Evolutionary conservation across 2,329 filamentous ascomycete species (phyloP), one percentile per base, ranked within the genome.

Genomic region (Rosellinia necatrix): DNA sequence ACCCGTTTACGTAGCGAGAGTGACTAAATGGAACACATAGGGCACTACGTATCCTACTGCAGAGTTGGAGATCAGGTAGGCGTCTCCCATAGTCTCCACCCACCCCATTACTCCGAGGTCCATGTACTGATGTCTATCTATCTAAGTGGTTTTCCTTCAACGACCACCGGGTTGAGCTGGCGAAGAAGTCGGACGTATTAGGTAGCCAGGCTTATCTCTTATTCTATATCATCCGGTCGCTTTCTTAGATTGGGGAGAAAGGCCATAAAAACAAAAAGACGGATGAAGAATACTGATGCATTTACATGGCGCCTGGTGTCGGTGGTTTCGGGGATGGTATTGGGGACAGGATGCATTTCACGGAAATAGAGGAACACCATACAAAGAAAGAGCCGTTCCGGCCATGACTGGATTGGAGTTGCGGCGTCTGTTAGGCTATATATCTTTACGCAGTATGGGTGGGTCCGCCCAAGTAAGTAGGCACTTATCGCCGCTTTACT

Each of bases 61-160:
- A 80, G 91, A 42, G 88, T 93, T 56, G 89, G 87, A 4, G 88
- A 90, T 52, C 84, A 89, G 78, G 83, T 84, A 71, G 60, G 78
- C 69, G 35, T 34, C 41, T 37, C 13, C 32, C 35, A 35, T 34
- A 4, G 7, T 17, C 15, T 6, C 6, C n/a, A n/a, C n/a, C 13
- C 38, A 17, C 2, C 3, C 2, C 2, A 24, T 34, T 9, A 38
- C 15, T 2, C 22, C 43, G 17, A 17, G 19, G 17, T 24, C 12
- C 27, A 49, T 32, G 42, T 53, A 35, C 56, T 59, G 9, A 60
- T 37, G 5, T 19, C 15, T n/a, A n/a, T 21, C 5, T 1, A 15
- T 15, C 4, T 3, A 34, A 96, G 82, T 97, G 93, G 93, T 96
- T 96, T 72, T 86, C 90, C 52, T 97, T 97, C 74, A 96, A 97